Evolutionary conservation across 495 filamentous ascomycete species (phyloP).

Genomic region (Neurospora pannonica): DNA sequence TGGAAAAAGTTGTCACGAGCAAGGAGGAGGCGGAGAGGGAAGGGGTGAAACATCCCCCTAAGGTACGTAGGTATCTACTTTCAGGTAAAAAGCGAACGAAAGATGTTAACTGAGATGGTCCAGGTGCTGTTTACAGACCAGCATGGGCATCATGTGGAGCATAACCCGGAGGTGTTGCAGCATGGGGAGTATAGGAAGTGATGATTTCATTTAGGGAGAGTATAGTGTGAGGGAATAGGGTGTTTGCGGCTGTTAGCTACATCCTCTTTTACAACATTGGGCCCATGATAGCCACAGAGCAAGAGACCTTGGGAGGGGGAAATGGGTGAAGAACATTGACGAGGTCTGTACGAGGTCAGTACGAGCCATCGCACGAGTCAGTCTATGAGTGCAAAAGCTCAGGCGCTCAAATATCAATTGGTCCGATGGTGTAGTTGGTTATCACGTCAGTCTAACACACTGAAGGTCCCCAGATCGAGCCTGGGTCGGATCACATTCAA

Average conservation of each 20-base stretch:
- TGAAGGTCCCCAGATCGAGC: background rate
- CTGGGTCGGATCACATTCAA: background rate
- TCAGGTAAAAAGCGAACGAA: too few relatives aligned
- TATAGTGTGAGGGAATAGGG: too few relatives aligned
- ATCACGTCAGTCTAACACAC: background rate
- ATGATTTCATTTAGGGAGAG: background rate
- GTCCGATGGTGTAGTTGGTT: background rate
- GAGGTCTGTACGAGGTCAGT: too few relatives aligned
- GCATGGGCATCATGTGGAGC: slow-evolving; percentile 28
- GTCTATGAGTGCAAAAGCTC: accelerated
- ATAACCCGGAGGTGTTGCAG: slow-evolving; percentile 26
- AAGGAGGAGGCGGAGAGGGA: slow-evolving; percentile 25
- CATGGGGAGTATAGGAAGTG: slow-evolving; percentile 2
- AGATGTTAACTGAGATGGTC: background rate
- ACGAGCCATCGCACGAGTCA: background rate
- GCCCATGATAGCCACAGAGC: too few relatives aligned
- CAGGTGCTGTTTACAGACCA: slow-evolving; percentile 27
- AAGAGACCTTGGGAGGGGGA: too few relatives aligned
- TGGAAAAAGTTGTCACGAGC: slow-evolving; percentile 27
- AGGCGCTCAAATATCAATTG: accelerated
- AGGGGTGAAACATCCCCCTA: slow-evolving; percentile 35
- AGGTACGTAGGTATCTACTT: too few relatives aligned
- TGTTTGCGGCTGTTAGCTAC: too few relatives aligned
- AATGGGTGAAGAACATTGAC: too few relatives aligned
- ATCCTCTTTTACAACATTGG: too few relatives aligned